phyloP scores from a whole-genome alignment of 192 early-diverging fungal species.

The Coemansia sp. region DNA sequence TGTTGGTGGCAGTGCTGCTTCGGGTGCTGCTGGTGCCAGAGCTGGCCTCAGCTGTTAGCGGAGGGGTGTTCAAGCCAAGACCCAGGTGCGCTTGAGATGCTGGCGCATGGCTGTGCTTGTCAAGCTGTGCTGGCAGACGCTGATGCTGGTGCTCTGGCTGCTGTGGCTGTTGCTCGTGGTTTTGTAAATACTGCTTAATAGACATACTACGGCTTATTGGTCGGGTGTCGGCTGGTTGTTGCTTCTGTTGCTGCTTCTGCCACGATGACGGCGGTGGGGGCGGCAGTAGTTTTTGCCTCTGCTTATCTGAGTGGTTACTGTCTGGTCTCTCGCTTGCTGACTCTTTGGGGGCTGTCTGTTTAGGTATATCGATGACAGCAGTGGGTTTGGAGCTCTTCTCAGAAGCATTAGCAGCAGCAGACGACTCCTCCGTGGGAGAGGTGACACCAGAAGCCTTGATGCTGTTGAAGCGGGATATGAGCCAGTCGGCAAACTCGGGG shows the following conservation, averaged over 20 bases:
- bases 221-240: neutral
- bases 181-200: neutral
- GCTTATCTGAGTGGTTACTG: neutral
- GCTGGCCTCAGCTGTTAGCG: slow-evolving; percentile 4
- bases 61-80: slow-evolving; percentile 3
- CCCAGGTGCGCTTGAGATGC: neutral
- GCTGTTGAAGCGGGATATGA: slow-evolving; percentile 45
- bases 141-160: slow-evolving; percentile 5
- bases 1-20: slow-evolving; percentile 2
- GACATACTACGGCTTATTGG: neutral
- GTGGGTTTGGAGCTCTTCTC: slow-evolving; percentile 2
- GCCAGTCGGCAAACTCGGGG: slow-evolving; percentile 50
- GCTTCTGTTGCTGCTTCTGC: neutral
- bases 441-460: slow-evolving; percentile 17
- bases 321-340: neutral
- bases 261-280: neutral
- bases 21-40: neutral
- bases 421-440: slow-evolving; percentile 22
- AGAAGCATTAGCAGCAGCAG: neutral
- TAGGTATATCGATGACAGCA: neutral
- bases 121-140: neutral
- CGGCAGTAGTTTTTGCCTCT: neutral
- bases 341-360: slow-evolving; percentile 3
- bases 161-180: neutral
- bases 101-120: neutral